Conservation (phyloP, 352 stramenopile species). For the Phytophthora vignae region DNA sequence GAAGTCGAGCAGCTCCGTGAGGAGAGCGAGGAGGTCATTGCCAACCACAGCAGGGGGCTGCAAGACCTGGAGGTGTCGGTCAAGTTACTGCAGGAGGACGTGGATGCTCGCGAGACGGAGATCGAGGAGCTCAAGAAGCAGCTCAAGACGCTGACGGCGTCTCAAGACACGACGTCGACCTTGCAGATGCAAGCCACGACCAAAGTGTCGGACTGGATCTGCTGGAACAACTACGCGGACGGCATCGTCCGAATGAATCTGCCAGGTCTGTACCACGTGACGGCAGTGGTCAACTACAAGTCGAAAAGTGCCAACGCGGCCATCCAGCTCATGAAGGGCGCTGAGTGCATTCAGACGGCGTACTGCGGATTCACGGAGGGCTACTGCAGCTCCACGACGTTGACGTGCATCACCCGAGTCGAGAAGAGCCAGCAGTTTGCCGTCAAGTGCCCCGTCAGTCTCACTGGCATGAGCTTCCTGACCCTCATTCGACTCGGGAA, state of each 20-base stretch:
- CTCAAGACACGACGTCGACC: neutral
- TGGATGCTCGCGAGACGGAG: neutral
- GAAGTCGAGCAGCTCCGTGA: conserved; percentile 8
- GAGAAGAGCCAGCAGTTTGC: neutral
- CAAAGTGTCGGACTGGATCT: conserved; percentile 6
- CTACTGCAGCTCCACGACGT: neutral
- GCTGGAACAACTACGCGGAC: conserved; percentile 4
- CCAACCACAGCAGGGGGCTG: neutral
- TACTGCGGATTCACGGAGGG: neutral
- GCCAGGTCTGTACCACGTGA: conserved; percentile 14
- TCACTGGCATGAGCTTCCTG: neutral
- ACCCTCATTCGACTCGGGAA: neutral
- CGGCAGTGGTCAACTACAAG: conserved; percentile 17
- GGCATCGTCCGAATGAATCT: neutral
- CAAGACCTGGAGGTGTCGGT: neutral
- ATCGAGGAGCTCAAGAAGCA: neutral
- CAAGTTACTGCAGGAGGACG: neutral
- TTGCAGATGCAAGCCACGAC: neutral
- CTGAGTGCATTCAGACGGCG: conserved; percentile 14
- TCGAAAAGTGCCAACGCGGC: neutral
- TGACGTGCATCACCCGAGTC: neutral
- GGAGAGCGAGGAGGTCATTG: neutral
- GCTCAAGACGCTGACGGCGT: neutral
- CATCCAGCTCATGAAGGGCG: conserved; percentile 18
- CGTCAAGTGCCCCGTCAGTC: neutral